phyloP scores from a whole-genome alignment of 192 early-diverging fungal genomes.

The Umbelopsis vinacea region DNA sequence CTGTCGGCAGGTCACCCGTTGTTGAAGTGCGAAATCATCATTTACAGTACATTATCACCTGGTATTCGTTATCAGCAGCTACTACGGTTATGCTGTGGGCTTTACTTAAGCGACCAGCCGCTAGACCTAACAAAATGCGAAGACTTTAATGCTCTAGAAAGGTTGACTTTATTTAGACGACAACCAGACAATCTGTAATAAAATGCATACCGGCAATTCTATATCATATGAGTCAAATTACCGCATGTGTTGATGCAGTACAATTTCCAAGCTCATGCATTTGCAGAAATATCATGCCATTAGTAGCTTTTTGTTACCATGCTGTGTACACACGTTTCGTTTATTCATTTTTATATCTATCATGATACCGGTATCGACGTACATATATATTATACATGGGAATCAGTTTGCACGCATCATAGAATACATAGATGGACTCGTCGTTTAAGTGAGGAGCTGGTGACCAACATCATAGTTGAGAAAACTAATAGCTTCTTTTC shows the following conservation, averaged over 20 bases:
- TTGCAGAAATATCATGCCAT: too few species aligned
- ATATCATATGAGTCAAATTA: too few species aligned
- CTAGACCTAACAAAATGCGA: constrained; percentile 26
- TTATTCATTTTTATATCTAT: too few species aligned
- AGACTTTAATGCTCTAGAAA: constrained; percentile 30
- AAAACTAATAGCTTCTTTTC: constrained; percentile 15
- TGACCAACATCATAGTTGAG: constrained; percentile 18
- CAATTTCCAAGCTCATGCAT: too few species aligned
- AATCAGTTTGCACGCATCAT: too few species aligned
- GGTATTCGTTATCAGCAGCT: constrained; percentile 72
- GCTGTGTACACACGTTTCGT: too few species aligned
- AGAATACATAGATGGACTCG: too few species aligned
- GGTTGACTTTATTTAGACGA: neutral
- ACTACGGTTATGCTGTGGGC: constrained; percentile 71
- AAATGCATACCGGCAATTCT: too few species aligned
- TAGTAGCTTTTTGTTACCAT: too few species aligned
- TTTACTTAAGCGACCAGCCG: constrained; percentile 60
- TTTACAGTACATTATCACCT: constrained; percentile 86
- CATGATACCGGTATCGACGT: too few species aligned
- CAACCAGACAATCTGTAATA: neutral
- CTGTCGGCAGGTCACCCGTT: constrained; percentile 69
- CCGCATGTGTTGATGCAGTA: too few species aligned
- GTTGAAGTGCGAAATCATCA: constrained; percentile 88
- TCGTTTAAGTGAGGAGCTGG: neutral
- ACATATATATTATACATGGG: too few species aligned